A percentile compares a stretch with the other conserved stretches of the same genome.
phyloP scores from a whole-genome alignment of 2,329 filamentous ascomycete genomes.

The Fusarium robinianum region DNA sequence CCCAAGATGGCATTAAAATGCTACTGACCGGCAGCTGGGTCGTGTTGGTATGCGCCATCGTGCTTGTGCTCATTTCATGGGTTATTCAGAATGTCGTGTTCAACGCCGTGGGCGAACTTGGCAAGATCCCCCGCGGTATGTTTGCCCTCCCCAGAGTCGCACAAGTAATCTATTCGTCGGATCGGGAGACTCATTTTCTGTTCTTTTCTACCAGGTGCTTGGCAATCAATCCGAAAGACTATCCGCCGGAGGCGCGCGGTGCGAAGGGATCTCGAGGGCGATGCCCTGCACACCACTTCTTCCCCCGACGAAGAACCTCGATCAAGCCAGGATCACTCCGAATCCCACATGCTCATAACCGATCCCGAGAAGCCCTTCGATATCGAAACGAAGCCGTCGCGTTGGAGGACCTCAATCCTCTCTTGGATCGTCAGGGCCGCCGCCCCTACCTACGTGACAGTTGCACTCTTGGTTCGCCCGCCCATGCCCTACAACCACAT shows the following conservation, averaged over 20 bases:
- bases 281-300: not conserved
- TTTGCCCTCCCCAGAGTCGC: not conserved
- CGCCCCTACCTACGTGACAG: conserved; percentile 27
- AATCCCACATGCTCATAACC: conserved; percentile 7
- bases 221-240: not conserved
- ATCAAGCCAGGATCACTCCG: conserved; percentile 21
- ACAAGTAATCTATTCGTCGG: too few relatives aligned
- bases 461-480: conserved; percentile 36
- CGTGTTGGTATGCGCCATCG: conserved; percentile 29
- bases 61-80: conserved; percentile 32
- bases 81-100: conserved; percentile 32
- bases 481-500: conserved; percentile 40
- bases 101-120: conserved; percentile 12
- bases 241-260: not conserved
- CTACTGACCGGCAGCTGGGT: conserved; percentile 38
- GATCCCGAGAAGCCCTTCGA: conserved; percentile 17
- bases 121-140: conserved; percentile 21
- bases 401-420: conserved; percentile 16
- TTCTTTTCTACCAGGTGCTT: too few relatives aligned
- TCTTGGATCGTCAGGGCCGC: conserved; percentile 24
- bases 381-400: not conserved
- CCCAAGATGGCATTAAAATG: conserved; percentile 40
- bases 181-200: too few relatives aligned
- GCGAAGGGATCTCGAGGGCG: not conserved
- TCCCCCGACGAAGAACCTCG: too few relatives aligned